Evolutionary conservation across 208 protist genomes (phyloP).

Genomic region (Trypanosomatidae sp.): DNA sequence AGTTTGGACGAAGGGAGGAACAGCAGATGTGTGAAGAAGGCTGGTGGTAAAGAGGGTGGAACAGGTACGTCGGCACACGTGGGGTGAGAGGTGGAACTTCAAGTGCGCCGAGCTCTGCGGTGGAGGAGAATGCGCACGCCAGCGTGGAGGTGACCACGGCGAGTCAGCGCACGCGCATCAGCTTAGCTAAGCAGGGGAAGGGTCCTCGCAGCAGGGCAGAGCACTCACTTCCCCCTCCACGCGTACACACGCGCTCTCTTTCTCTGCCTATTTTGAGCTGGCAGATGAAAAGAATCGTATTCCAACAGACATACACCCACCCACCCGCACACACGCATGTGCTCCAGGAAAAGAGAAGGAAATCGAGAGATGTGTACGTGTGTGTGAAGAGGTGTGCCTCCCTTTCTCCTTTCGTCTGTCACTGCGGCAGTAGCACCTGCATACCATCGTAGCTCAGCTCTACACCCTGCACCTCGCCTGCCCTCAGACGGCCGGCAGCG

Average conservation of each 20-base stretch:
- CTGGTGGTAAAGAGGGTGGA: not conserved
- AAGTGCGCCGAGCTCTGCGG: not conserved
- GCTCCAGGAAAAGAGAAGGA: not conserved
- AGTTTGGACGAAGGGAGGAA: not conserved
- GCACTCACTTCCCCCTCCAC: not conserved
- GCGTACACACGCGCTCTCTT: not conserved
- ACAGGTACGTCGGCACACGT: not conserved
- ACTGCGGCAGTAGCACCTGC: slow-evolving; percentile 52
- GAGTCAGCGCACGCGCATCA: not conserved
- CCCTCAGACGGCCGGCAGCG: slow-evolving; percentile 22
- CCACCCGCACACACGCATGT: not conserved
- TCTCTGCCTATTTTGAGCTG: not conserved
- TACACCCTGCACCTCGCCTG: slow-evolving; percentile 44
- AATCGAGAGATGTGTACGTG: not conserved
- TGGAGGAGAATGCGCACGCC: not conserved
- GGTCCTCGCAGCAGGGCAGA: not conserved
- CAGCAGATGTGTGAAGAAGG: not conserved
- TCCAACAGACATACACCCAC: not conserved
- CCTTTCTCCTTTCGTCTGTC: not conserved
- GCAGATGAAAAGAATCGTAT: not conserved
- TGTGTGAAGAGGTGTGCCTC: not conserved
- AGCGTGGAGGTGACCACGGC: not conserved
- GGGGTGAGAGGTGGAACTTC: not conserved
- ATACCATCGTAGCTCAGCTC: slow-evolving; percentile 75
- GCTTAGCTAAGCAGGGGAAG: not conserved